Percentiles rank a stretch among this genome's conserved stretches.
Evolutionary conservation across 2,329 filamentous ascomycete species (phyloP).

Genomic region (Curvularia eragrostidis): DNA sequence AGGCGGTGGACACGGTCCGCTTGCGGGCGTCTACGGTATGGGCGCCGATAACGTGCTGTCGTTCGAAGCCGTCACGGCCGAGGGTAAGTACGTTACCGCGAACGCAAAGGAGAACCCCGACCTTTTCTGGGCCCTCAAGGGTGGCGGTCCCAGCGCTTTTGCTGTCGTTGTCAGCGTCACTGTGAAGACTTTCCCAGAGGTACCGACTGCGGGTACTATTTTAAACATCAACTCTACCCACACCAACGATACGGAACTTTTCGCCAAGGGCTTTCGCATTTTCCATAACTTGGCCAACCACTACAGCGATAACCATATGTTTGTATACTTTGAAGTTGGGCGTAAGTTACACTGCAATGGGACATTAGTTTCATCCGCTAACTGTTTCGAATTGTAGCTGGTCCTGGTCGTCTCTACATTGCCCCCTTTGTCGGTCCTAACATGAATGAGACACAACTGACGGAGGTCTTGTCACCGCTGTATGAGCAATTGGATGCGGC

Average conservation of each 20-base stretch:
- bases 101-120: slow-evolving; percentile 46
- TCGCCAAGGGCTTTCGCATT: slow-evolving; percentile 39
- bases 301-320: slow-evolving; percentile 43
- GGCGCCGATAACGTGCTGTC: slow-evolving; percentile 49
- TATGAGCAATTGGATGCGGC: slow-evolving; percentile 39
- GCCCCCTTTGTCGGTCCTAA: slow-evolving; percentile 45
- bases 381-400: slow-evolving; percentile 5
- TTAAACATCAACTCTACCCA: slow-evolving; percentile 48
- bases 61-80: slow-evolving; percentile 49
- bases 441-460: slow-evolving; percentile 38
- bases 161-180: slow-evolving; percentile 43
- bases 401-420: slow-evolving; percentile 39
- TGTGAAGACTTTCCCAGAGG: slow-evolving; percentile 44
- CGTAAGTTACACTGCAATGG: background rate
- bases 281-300: slow-evolving; percentile 47
- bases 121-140: slow-evolving; percentile 49
- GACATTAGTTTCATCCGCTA: background rate
- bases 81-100: slow-evolving; percentile 43
- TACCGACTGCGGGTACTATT: slow-evolving; percentile 42
- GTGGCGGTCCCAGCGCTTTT: slow-evolving; percentile 43
- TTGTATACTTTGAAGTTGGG: slow-evolving; percentile 45
- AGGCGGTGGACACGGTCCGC: slow-evolving; percentile 54
- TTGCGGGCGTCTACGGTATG: slow-evolving; percentile 49
- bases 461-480: slow-evolving; percentile 37
- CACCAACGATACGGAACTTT: slow-evolving; percentile 40